Evolutionary conservation across 768 basidiomycete genomes (phyloP).

Genomic region (Kwoniella europaea): DNA sequence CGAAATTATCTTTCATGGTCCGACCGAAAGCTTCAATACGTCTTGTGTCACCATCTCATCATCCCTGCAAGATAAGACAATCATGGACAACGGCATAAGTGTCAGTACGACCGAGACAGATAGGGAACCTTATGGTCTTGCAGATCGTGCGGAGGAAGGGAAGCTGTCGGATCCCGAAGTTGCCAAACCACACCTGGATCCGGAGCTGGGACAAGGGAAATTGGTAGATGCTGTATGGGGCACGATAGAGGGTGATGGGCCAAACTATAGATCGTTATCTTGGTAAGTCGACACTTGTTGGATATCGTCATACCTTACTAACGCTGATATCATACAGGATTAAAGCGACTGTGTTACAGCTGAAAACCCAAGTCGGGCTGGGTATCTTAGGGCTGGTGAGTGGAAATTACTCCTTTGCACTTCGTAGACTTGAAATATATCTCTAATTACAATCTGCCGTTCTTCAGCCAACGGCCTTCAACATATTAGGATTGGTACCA

Average conservation of each 20-base stretch:
- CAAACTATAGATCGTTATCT: conserved; percentile 32
- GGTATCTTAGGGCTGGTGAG: conserved; percentile 41
- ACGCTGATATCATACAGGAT: conserved; percentile 17
- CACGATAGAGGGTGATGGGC: conserved; percentile 32
- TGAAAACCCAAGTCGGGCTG: conserved; percentile 44
- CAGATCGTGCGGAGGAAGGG: conserved; percentile 9
- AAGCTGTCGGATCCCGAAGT: conserved; percentile 5
- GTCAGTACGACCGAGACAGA: neutral
- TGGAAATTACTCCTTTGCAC: neutral
- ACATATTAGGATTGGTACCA: conserved; percentile 24
- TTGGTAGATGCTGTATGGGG: conserved; percentile 44
- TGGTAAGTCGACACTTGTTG: conserved; percentile 19
- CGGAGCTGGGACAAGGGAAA: conserved; percentile 3
- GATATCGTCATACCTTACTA: neutral
- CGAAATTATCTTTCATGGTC: conserved; percentile 33
- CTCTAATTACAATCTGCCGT: neutral
- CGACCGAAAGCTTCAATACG: conserved; percentile 20
- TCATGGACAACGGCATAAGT: neutral
- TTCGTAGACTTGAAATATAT: neutral
- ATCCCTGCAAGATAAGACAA: neutral
- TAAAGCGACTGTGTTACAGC: conserved; percentile 34
- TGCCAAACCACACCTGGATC: neutral
- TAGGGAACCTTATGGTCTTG: conserved; percentile 4
- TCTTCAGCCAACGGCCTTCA: conserved; percentile 28
- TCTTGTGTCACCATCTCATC: neutral